Conservation (phyloP, 495 filamentous ascomycete genomes). For the Podospora pseudopauciseta region DNA sequence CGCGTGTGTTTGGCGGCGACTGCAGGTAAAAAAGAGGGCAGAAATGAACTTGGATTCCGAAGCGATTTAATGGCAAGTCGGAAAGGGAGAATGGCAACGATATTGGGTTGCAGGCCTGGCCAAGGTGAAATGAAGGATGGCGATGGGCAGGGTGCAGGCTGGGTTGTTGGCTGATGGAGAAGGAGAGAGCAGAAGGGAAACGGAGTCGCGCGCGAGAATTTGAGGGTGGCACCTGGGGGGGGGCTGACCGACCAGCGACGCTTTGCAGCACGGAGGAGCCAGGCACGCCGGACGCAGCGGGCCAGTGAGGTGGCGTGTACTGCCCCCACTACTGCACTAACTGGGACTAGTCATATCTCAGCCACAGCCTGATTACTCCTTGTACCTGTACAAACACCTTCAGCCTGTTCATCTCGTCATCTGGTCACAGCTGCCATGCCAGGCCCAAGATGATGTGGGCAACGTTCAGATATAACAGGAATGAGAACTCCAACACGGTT, state of each 20-base stretch:
- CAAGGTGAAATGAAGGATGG: conserved; percentile 24
- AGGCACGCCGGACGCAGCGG: background rate
- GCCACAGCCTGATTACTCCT: background rate
- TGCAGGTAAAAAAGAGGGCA: conserved; percentile 2
- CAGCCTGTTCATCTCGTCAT: background rate
- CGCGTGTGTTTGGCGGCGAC: background rate
- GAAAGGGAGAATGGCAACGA: conserved; percentile 32
- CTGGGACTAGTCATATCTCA: background rate
- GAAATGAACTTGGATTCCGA: conserved; percentile 3
- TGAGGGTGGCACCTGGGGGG: conserved; percentile 23
- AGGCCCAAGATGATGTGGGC: background rate
- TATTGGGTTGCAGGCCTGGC: conserved; percentile 44
- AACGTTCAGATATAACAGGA: background rate
- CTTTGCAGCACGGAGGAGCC: background rate
- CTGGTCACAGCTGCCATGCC: background rate
- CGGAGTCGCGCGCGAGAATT: conserved; percentile 27
- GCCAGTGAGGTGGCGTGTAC: background rate
- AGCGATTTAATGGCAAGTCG: conserved; percentile 5
- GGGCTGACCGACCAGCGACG: background rate
- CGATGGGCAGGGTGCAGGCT: conserved; percentile 19
- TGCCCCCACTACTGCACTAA: background rate
- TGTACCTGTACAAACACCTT: background rate
- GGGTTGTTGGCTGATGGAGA: conserved; percentile 22
- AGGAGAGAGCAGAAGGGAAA: conserved; percentile 22
- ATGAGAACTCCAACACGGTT: background rate